Evolutionary conservation across 139 green algal species (phyloP).

Genomic region (Tetraselmis chui): DNA sequence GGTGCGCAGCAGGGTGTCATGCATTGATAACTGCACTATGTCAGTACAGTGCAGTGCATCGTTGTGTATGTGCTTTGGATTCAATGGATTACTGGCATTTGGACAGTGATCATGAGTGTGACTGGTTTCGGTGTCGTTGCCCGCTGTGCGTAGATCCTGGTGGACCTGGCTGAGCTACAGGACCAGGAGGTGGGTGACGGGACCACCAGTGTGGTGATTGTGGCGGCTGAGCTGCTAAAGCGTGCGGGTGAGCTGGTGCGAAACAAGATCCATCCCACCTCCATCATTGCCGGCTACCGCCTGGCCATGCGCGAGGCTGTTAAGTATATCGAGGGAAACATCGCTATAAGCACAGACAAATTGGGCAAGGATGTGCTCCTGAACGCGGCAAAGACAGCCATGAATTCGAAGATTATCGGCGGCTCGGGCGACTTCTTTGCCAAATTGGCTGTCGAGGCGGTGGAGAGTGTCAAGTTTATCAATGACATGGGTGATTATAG

Average conservation of each 20-base stretch:
- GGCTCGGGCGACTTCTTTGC: slow-evolving; percentile 82
- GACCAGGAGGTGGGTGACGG: slow-evolving; percentile 98
- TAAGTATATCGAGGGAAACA: slow-evolving; percentile 85
- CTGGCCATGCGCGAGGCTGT: slow-evolving; percentile 90
- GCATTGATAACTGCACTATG: too few species aligned
- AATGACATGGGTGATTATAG: slow-evolving; percentile 33
- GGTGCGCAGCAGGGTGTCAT: too few species aligned
- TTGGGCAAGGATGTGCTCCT: slow-evolving; percentile 80
- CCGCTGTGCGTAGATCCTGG: slow-evolving; percentile 77
- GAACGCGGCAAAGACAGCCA: slow-evolving; percentile 83
- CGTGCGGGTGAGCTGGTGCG: slow-evolving; percentile 90
- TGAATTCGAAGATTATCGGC: slow-evolving; percentile 91
- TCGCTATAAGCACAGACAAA: slow-evolving; percentile 67
- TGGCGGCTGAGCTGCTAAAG: slow-evolving; percentile 94
- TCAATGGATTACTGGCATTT: too few species aligned
- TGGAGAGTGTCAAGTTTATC: slow-evolving; percentile 41
- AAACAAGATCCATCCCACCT: slow-evolving; percentile 95
- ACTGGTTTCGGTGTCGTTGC: too few species aligned
- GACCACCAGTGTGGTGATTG: slow-evolving; percentile 96
- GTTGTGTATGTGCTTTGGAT: too few species aligned
- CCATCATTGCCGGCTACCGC: slow-evolving; percentile 93
- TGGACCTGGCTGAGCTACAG: slow-evolving; percentile 96
- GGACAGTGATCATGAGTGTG: too few species aligned
- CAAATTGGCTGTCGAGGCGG: slow-evolving; percentile 79
- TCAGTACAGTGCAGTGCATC: too few species aligned